These are phyloP conservation scores for Chara braunii DNA, from an alignment of 139 green algal species.

Conservation along the genomic window DNA sequence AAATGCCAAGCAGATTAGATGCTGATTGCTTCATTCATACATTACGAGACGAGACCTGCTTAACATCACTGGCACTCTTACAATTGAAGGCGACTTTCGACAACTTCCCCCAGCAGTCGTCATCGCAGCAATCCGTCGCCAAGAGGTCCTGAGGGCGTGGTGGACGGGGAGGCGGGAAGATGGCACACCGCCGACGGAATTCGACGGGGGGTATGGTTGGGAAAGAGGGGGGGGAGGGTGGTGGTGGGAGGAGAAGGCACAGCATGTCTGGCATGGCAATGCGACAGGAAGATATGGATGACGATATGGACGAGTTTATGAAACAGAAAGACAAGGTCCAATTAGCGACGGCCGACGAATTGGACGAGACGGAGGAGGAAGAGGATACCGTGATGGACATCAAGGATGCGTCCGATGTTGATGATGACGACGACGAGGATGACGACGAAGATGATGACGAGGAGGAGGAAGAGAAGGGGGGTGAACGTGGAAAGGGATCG, in stretches of 20 bases:
- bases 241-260: neutral
- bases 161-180: too few relatives aligned
- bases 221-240: neutral
- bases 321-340: neutral
- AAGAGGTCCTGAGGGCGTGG: neutral
- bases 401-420: constrained; percentile 6
- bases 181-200: too few relatives aligned
- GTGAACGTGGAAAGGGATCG: too few relatives aligned
- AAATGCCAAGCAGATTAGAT: too few relatives aligned
- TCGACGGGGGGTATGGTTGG: too few relatives aligned
- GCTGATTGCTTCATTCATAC: too few relatives aligned
- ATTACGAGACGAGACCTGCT: neutral
- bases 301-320: constrained; percentile 15
- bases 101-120: too few relatives aligned
- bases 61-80: neutral
- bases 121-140: neutral
- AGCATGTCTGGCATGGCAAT: constrained; percentile 1
- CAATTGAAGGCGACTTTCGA: neutral
- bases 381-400: constrained; percentile 1
- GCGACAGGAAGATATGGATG: constrained; percentile 1
- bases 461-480: neutral
- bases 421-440: constrained; percentile 10
- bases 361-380: constrained; percentile 4
- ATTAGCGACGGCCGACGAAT: neutral
- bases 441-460: constrained; percentile 25